Evolutionary conservation across 192 early-diverging fungal genomes (phyloP), one percentile per base, ranked within the genome.

Genomic region (Coemansia sp.): DNA sequence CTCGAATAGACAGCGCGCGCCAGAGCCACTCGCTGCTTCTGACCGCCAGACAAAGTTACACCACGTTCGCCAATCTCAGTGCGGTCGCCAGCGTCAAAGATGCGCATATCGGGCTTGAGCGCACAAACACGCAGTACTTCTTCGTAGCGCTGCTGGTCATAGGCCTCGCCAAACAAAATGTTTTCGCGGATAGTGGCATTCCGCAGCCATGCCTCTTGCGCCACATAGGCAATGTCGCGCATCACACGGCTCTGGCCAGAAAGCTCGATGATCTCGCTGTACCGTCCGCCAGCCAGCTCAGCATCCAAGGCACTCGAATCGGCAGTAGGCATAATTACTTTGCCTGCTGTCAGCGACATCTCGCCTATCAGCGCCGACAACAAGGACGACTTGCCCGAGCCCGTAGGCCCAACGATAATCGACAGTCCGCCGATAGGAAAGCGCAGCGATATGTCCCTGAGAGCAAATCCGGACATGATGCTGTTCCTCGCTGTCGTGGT

Each of bases 41-140:
- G 95, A 13, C 95, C 95, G 38, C 95, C 95, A 16, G 88, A 91
- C 8, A 95, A 74, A 9, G 88, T 91, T n/a, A 94, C 87, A 16
- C 94, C 94, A 30, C 92, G 91, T 72, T 96, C 94, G 8, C 94
- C 94, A 70, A 99, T 87, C 82, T 98, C 95, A 4, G 97, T 98
- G 67, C 87, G 78, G 75, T 99, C 97, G 13, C 96, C 95, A 28
- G 85, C 91, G 23, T 92, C 88, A 6, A 99, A 77, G 66, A 91
- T 92, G 16, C 89, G 89, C 32, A 99, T 85, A 69, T 99, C 97
- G 6, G 87, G 80, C 3, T 73, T 68, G 17, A 99, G 79, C 3
- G 96, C 96, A 35, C 95, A 98, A 68, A 90, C 91, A n/a, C 87
- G 77, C 23, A 99, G 67, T 5, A 95, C 94, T 26, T 88, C 78